phyloP scores from a whole-genome alignment of 1,284 basidiomycete genomes.

The Neonothopanus nambi region DNA sequence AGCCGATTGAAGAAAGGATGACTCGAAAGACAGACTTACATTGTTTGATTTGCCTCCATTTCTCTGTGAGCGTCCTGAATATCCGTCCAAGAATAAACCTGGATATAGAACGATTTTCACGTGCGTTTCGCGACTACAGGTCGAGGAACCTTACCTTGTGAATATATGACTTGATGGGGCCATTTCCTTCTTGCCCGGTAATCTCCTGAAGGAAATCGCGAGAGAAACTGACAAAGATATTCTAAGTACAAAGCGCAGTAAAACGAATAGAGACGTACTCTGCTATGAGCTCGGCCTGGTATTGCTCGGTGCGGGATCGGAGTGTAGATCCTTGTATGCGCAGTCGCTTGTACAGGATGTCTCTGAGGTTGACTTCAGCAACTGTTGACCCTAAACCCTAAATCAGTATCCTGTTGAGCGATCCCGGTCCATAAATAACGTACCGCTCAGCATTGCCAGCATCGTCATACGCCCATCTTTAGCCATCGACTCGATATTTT shows the following conservation, averaged over 20 bases:
- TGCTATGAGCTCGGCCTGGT: slow-evolving; percentile 79
- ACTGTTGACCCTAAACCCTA: slow-evolving; percentile 58
- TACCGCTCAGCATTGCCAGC: slow-evolving; percentile 73
- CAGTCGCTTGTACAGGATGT: slow-evolving; percentile 84
- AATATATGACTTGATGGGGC: slow-evolving; percentile 72
- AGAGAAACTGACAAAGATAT: slow-evolving; percentile 34
- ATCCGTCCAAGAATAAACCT: slow-evolving; percentile 83
- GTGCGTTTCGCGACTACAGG: not conserved
- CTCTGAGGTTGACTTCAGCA: slow-evolving; percentile 62
- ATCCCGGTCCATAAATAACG: not conserved
- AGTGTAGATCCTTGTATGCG: slow-evolving; percentile 89
- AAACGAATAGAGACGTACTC: slow-evolving; percentile 40
- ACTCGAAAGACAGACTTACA: slow-evolving; percentile 34
- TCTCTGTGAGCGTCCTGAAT: slow-evolving; percentile 84
- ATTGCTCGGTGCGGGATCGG: slow-evolving; percentile 74
- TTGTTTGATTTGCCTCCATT: slow-evolving; percentile 85
- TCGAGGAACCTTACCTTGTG: slow-evolving; percentile 56
- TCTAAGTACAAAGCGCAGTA: not conserved
- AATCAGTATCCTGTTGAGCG: slow-evolving; percentile 1
- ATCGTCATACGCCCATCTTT: slow-evolving; percentile 80
- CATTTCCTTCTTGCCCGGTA: slow-evolving; percentile 54
- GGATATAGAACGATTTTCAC: slow-evolving; percentile 5
- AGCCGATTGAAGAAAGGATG: slow-evolving; percentile 3
- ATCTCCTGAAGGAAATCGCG: slow-evolving; percentile 58
- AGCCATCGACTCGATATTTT: slow-evolving; percentile 79